Conservation (phyloP, 768 basidiomycete species). For the Suillus alpinus region DNA sequence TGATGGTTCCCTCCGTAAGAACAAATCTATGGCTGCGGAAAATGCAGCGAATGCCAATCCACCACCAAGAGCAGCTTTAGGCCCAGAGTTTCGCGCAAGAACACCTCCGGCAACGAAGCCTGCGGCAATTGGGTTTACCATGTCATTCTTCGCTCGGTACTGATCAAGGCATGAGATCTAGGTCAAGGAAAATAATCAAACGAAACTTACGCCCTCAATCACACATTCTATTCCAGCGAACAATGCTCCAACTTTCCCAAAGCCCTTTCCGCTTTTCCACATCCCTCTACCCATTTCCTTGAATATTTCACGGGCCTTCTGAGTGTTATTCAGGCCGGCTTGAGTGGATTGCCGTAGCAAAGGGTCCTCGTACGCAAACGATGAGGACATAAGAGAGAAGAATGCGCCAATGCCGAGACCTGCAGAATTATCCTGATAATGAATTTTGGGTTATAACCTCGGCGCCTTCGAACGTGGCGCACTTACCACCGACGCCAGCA, state of each 20-base stretch:
- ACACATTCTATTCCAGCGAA: constrained; percentile 96
- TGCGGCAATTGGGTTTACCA: constrained; percentile 83
- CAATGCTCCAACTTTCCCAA: constrained; percentile 90
- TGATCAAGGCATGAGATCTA: constrained; percentile 28
- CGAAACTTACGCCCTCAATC: constrained; percentile 79
- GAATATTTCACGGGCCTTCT: constrained; percentile 83
- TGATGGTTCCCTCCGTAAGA: constrained; percentile 74
- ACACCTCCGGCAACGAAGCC: constrained; percentile 89
- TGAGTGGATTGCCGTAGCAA: constrained; percentile 64
- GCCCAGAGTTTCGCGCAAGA: constrained; percentile 84
- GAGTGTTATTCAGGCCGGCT: constrained; percentile 54
- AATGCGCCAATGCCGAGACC: constrained; percentile 93
- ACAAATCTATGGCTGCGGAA: constrained; percentile 84
- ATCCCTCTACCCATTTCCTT: constrained; percentile 94
- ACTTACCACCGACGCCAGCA: constrained; percentile 80
- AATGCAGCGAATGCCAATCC: constrained; percentile 92
- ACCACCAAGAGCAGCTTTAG: constrained; percentile 83
- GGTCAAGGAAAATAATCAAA: background rate
- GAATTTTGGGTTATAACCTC: constrained; percentile 6
- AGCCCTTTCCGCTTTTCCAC: constrained; percentile 87
- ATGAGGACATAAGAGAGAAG: constrained; percentile 94
- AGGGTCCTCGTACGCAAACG: constrained; percentile 95
- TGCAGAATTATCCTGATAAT: constrained; percentile 27
- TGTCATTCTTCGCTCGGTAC: constrained; percentile 97
- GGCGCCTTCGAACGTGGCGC: background rate